Conservation (phyloP, 768 basidiomycete genomes). For the Mycena metata region DNA sequence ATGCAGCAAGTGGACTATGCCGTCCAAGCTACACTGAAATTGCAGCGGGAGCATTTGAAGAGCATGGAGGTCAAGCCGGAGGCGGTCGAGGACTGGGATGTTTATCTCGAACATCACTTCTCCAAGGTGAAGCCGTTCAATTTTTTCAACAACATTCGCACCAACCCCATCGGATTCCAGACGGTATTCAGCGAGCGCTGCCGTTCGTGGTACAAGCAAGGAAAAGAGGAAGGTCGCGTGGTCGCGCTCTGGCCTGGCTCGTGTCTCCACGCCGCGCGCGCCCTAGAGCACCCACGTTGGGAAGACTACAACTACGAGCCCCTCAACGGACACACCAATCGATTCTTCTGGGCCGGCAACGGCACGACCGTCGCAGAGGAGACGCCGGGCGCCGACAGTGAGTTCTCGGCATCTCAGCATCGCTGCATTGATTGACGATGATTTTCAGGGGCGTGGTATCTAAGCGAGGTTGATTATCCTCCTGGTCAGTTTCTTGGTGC, state of each 20-base stretch:
- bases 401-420: slow-evolving; percentile 31
- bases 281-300: slow-evolving; percentile 70
- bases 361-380: slow-evolving; percentile 70
- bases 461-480: slow-evolving; percentile 61
- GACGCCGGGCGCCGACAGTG: slow-evolving; percentile 51
- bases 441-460: slow-evolving; percentile 60
- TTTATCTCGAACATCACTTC: slow-evolving; percentile 59
- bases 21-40: slow-evolving; percentile 66
- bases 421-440: not conserved
- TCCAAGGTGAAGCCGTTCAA: slow-evolving; percentile 57
- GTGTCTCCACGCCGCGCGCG: slow-evolving; percentile 62
- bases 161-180: slow-evolving; percentile 42
- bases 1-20: slow-evolving; percentile 66
- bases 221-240: slow-evolving; percentile 69
- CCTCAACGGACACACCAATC: slow-evolving; percentile 58
- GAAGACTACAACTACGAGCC: slow-evolving; percentile 72
- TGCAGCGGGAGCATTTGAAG: slow-evolving; percentile 73
- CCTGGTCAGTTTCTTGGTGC: slow-evolving; percentile 48
- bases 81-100: slow-evolving; percentile 74
- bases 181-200: slow-evolving; percentile 72
- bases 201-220: slow-evolving; percentile 75
- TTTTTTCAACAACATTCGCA: too few species aligned
- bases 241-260: slow-evolving; percentile 75
- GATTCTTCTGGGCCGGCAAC: slow-evolving; percentile 72
- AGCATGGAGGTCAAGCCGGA: slow-evolving; percentile 70